Base-by-base conservation (phyloP, 768 basidiomycete species). In the Exidia glandulosa region DNA sequence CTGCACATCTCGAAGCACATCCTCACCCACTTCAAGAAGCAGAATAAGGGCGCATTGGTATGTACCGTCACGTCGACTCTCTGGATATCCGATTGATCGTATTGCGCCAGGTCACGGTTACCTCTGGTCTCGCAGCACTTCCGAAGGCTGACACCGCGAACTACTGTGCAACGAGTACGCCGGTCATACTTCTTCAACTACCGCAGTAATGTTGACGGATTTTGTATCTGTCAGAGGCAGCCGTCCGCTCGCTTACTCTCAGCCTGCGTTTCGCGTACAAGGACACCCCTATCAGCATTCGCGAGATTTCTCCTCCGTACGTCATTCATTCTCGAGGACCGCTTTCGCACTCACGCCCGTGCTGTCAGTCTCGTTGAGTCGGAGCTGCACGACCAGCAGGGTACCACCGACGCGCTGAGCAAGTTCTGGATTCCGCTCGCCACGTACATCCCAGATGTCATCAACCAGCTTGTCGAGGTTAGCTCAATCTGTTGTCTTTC, bases 231-330 rank as follows among this genome's bases (percentile, higher is more conserved):
- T 9, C 25, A 54, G 50, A 54, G 50, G 50, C 50, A 13, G 50
- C 27, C 19, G 50, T 54, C 25, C 50, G 50, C 19, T 54, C 50
- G 25, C 19, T 54, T 12, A 82, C 77, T 59, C 76, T 82, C 62
- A 72, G 73, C 23, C 73, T 85, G 16, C 72, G 75, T 56, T 66
- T 66, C 1, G 79, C 82, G 64, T 72, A 84, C 10, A 65, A 73
- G 41, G 74, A 72, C 23, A 81, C 79, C 19, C 77, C 79, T 29
- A 74, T 85, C 16, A 72, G 79, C 52, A 78, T 85, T 5, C 69
- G 81, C 25, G 84, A 85, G 64, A 75, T 85, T 27, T 70, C 81
- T 3, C 83, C 83, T 10, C 83, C 84, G 79, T n/a, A n/a, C n/a
- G n/a, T n/a, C n/a, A n/a, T n/a, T n/a, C n/a, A n/a, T n/a, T n/a